Evolutionary conservation across 2,329 filamentous ascomycete species (phyloP).

Genomic region (Berkeleyomyces rouxiae): DNA sequence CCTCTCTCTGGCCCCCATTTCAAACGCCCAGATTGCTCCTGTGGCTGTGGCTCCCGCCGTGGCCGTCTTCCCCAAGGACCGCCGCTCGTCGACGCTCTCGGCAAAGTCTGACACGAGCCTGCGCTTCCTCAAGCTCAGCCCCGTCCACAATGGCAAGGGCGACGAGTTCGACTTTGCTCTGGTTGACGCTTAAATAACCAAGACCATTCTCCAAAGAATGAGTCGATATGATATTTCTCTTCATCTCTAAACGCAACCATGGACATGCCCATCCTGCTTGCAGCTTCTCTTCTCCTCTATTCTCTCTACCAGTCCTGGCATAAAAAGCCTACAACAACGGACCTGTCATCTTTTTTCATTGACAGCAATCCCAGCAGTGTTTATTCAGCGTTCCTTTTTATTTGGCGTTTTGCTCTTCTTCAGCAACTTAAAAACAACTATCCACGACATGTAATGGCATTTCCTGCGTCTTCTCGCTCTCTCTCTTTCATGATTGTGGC

Average conservation of each 20-base stretch:
- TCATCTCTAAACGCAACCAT: constrained; percentile 1
- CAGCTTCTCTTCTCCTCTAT: not conserved
- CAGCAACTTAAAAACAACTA: not conserved
- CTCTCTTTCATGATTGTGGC: not conserved
- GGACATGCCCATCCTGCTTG: constrained; percentile 11
- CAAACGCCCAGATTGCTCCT: not conserved
- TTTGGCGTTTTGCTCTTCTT: not conserved
- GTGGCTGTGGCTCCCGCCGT: constrained; percentile 14
- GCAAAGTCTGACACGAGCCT: constrained; percentile 30
- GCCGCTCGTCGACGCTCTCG: constrained; percentile 34
- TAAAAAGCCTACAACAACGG: not conserved
- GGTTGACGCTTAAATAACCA: constrained; percentile 16
- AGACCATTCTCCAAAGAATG: not conserved
- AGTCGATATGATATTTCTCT: not conserved
- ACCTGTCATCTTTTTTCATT: not conserved
- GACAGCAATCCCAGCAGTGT: not conserved
- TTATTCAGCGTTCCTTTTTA: not conserved
- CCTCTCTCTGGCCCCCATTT: constrained; percentile 11
- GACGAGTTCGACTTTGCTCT: constrained; percentile 37
- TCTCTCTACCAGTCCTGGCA: not conserved
- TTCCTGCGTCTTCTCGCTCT: not conserved
- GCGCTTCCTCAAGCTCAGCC: constrained; percentile 44
- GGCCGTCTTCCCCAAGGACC: constrained; percentile 19
- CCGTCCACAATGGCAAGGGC: constrained; percentile 45
- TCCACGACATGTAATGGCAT: not conserved